Percentiles rank a stretch among this genome's conserved stretches.
Evolutionary conservation across 108 stramenopile species (phyloP).

Genomic region (Pseudonitzschia multistriata): DNA sequence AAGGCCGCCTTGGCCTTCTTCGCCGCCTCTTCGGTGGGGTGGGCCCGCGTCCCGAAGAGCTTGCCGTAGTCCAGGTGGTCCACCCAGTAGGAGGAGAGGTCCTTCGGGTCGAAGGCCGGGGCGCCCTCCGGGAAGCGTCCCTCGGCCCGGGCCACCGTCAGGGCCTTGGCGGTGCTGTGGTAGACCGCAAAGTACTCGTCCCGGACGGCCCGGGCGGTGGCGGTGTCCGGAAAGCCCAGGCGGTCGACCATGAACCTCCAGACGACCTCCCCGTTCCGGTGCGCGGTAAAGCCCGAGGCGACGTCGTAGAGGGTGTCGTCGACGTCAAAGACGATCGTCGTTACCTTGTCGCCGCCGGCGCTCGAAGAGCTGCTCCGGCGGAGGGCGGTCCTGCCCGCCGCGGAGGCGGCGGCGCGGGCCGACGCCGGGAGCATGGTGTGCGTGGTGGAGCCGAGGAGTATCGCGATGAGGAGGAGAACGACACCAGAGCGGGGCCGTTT

Average conservation of each 20-base stretch:
- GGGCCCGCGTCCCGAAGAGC: slow-evolving; percentile 16
- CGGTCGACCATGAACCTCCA: slow-evolving; percentile 73
- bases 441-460: background rate
- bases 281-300: slow-evolving; percentile 70
- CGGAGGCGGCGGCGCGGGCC: background rate
- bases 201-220: slow-evolving; percentile 53
- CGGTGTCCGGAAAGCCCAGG: slow-evolving; percentile 44
- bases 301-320: slow-evolving; percentile 87
- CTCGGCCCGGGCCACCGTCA: slow-evolving; percentile 69
- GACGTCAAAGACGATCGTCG: slow-evolving; percentile 80
- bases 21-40: background rate
- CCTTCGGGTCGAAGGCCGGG: slow-evolving; percentile 17
- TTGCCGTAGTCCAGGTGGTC: slow-evolving; percentile 57
- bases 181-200: slow-evolving; percentile 72
- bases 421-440: slow-evolving; percentile 7
- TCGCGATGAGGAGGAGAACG: too few species aligned
- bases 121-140: slow-evolving; percentile 58
- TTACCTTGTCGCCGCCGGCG: too few species aligned
- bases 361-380: background rate
- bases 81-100: slow-evolving; percentile 73
- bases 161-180: slow-evolving; percentile 79
- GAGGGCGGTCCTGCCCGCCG: background rate
- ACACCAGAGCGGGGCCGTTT: too few species aligned
- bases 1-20: slow-evolving; percentile 43
- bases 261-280: slow-evolving; percentile 68